A percentile compares a stretch with the other conserved stretches of the same genome.
These are phyloP conservation scores for Solanum chaucha DNA, from an alignment of 257 asterid genomes.

Conservation along the genomic window DNA sequence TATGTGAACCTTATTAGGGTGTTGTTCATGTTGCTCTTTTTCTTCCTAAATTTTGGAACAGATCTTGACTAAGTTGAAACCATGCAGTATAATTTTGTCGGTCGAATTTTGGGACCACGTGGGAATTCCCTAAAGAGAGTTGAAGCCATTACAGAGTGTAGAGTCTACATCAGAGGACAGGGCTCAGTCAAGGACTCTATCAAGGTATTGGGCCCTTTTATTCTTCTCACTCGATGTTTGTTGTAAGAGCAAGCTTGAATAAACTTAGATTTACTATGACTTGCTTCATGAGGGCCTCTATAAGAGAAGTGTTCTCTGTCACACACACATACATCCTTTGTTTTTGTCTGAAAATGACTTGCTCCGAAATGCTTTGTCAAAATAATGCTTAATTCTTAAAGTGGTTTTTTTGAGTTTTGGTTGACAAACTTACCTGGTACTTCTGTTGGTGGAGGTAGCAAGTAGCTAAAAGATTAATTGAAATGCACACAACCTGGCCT, in stretches of 20 bases:
- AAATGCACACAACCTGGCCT: neutral
- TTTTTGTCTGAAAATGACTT: neutral
- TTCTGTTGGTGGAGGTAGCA: neutral
- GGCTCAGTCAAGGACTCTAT: conserved; percentile 76
- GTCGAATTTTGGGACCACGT: conserved; percentile 75
- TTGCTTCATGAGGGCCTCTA: neutral
- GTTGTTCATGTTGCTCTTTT: neutral
- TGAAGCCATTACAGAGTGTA: conserved; percentile 73
- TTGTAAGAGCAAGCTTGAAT: neutral
- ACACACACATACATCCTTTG: neutral
- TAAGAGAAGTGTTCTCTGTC: neutral
- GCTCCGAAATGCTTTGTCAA: neutral
- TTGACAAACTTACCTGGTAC: neutral
- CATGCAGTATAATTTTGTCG: conserved; percentile 73
- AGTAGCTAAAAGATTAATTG: neutral
- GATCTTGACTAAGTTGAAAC: conserved; percentile 3
- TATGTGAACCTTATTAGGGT: conserved; percentile 17
- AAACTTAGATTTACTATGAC: neutral
- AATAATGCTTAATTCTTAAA: neutral
- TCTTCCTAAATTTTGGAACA: neutral
- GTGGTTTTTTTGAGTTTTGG: neutral
- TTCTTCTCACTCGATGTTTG: neutral
- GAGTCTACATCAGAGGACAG: conserved; percentile 62
- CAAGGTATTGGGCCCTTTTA: conserved; percentile 29
- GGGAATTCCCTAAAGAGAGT: conserved; percentile 78